phyloP scores from a whole-genome alignment of 1,284 basidiomycete genomes.

The Trametes pubescens region DNA sequence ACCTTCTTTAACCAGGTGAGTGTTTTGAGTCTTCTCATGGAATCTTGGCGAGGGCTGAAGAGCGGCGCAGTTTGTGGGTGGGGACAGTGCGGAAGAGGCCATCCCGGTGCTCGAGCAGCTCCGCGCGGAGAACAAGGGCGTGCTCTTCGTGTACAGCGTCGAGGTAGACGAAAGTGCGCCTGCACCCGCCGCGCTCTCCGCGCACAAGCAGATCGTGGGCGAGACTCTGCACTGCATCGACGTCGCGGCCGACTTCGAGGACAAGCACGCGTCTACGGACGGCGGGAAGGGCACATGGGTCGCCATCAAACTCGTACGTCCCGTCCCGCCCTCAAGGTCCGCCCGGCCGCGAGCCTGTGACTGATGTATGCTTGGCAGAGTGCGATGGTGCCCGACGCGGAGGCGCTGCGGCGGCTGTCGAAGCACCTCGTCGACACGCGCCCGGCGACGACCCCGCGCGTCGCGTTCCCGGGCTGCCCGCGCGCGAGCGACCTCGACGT shows the following conservation, averaged over 20 bases:
- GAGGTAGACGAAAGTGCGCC: conserved; percentile 73
- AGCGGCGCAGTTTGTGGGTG: conserved; percentile 82
- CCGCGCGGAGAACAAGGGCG: conserved; percentile 74
- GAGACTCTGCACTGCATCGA: conserved; percentile 82
- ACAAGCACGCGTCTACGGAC: conserved; percentile 48
- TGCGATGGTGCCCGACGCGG: conserved; percentile 66
- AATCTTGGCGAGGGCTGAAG: background rate
- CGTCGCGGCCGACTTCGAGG: conserved; percentile 83
- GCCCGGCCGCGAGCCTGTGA: background rate
- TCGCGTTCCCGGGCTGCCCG: conserved; percentile 75
- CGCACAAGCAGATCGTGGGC: conserved; percentile 68
- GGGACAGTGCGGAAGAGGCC: conserved; percentile 79
- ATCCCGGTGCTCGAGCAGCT: conserved; percentile 73
- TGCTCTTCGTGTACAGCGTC: conserved; percentile 86
- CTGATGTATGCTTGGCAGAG: conserved; percentile 49
- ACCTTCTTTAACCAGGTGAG: conserved; percentile 89
- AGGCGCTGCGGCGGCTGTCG: conserved; percentile 63
- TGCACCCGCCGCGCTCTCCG: conserved; percentile 25
- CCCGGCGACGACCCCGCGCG: conserved; percentile 38
- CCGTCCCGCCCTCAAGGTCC: background rate
- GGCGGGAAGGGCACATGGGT: conserved; percentile 67
- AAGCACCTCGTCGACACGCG: conserved; percentile 56
- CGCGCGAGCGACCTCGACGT: conserved; percentile 58
- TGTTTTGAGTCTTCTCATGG: background rate
- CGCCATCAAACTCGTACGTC: conserved; percentile 79